A percentile compares a stretch with the other conserved stretches of the same genome.
These are phyloP conservation scores for Ceratorhiza oryzae-sativae DNA, from an alignment of 1,284 basidiomycete species.

Conservation along the genomic window DNA sequence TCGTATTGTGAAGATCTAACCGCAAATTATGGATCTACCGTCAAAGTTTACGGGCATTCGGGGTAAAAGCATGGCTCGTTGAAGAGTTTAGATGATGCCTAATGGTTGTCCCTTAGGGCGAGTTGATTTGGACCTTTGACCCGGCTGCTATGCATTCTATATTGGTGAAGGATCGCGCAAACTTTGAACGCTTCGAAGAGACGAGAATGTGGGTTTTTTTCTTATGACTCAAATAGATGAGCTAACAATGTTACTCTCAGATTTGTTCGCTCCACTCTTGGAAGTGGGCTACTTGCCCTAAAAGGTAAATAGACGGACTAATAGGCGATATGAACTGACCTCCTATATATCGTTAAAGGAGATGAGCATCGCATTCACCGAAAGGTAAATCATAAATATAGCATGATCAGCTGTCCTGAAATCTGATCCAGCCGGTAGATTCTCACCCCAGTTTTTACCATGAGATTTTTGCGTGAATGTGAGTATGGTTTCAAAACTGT, in stretches of 20 bases:
- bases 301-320: neutral
- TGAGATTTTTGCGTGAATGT: slow-evolving; percentile 55
- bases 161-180: slow-evolving; percentile 58
- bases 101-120: slow-evolving; percentile 47
- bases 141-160: slow-evolving; percentile 58
- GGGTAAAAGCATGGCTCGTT: slow-evolving; percentile 50
- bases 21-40: slow-evolving; percentile 57
- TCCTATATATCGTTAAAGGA: neutral
- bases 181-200: slow-evolving; percentile 60
- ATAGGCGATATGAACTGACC: neutral
- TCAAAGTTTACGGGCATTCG: slow-evolving; percentile 62
- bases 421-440: slow-evolving; percentile 48
- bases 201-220: slow-evolving; percentile 55
- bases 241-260: slow-evolving; percentile 47
- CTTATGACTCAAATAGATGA: neutral
- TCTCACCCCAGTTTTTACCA: slow-evolving; percentile 61
- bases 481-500: neutral
- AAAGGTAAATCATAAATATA: too few species aligned
- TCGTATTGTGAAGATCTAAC: slow-evolving; percentile 53
- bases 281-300: slow-evolving; percentile 50
- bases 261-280: slow-evolving; percentile 46
- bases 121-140: slow-evolving; percentile 61
- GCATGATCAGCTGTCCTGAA: slow-evolving; percentile 49
- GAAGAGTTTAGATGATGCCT: too few species aligned
- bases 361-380: slow-evolving; percentile 32